Evolutionary conservation across 805 yeast species (phyloP).

Genomic region (Wickerhamomyces strasburgensis): DNA sequence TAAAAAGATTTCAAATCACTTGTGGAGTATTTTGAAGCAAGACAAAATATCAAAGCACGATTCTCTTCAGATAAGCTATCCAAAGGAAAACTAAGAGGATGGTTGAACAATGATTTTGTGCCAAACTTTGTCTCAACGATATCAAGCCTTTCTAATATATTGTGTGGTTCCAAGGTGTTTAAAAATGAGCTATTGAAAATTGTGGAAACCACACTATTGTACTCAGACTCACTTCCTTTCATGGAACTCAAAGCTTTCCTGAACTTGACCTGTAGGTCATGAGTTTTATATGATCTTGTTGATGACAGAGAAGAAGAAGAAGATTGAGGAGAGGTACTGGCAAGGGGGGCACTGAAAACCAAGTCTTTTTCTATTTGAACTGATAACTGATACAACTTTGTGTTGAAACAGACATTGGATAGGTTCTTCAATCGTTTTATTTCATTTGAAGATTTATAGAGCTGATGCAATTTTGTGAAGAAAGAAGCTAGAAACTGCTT

Average conservation of each 20-base stretch:
- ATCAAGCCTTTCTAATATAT: constrained; percentile 17
- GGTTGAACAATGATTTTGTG: constrained; percentile 3
- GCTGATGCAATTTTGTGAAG: constrained; percentile 16
- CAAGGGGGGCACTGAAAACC: too few species aligned
- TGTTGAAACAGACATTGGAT: constrained; percentile 40
- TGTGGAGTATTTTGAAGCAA: constrained; percentile 12
- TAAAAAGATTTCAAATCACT: constrained; percentile 10
- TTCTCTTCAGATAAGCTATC: constrained; percentile 14
- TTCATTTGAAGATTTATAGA: constrained; percentile 24
- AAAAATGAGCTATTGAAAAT: constrained; percentile 16
- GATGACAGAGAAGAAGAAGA: too few species aligned
- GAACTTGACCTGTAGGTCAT: constrained; percentile 26
- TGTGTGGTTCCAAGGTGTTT: constrained; percentile 3
- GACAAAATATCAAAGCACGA: constrained; percentile 14
- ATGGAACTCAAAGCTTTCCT: constrained; percentile 26
- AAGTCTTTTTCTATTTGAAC: constrained; percentile 26
- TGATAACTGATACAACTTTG: constrained; percentile 21
- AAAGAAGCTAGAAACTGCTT: constrained; percentile 9
- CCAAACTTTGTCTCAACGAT: constrained; percentile 10
- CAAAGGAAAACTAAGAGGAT: constrained; percentile 5
- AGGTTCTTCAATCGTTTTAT: constrained; percentile 40
- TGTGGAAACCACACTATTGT: too few species aligned
- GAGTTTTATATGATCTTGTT: constrained; percentile 9
- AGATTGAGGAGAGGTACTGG: too few species aligned
- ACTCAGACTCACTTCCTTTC: constrained; percentile 15